These are phyloP conservation scores for Gypsophila paniculata DNA, from an alignment of 179 eudicot genomes.

Conservation along the genomic window DNA sequence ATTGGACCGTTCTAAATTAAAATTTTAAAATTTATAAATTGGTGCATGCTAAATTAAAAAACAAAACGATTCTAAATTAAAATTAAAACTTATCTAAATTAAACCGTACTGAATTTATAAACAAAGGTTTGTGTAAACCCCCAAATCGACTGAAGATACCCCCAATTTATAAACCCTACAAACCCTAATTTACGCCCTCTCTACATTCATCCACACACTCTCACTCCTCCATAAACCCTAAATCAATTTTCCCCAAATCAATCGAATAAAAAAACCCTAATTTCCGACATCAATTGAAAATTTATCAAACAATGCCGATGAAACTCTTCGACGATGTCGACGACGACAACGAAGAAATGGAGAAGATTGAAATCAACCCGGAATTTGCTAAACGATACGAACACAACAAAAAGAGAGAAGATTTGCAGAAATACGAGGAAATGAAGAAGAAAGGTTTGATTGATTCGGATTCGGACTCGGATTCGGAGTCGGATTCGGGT, in stretches of 20 bases:
- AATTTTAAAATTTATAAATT: no score
- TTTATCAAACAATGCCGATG: conserved; percentile 23
- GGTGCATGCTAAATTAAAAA: no score
- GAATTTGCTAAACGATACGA: conserved; percentile 74
- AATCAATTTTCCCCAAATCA: not conserved
- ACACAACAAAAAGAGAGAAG: conserved; percentile 86
- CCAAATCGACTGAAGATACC: conserved; percentile 16
- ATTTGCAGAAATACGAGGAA: conserved; percentile 56
- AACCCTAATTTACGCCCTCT: not conserved
- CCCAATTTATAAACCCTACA: not conserved
- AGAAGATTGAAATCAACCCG: conserved; percentile 56
- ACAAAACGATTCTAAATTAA: no score
- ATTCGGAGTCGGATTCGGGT: conserved; percentile 37
- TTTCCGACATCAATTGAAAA: not conserved
- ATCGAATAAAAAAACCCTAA: conserved; percentile 4
- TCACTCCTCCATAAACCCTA: not conserved
- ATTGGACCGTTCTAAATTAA: no score
- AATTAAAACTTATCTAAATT: no score
- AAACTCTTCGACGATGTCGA: conserved; percentile 53
- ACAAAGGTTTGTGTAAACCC: no score
- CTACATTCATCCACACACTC: not conserved
- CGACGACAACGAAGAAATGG: conserved; percentile 30
- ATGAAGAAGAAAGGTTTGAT: conserved; percentile 61
- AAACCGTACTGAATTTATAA: no score
- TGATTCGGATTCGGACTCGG: conserved; percentile 34